Percentiles rank a stretch among this genome's conserved stretches.
Conservation (phyloP, 2,329 filamentous ascomycete species). For the Taxawa tesnikishii region DNA sequence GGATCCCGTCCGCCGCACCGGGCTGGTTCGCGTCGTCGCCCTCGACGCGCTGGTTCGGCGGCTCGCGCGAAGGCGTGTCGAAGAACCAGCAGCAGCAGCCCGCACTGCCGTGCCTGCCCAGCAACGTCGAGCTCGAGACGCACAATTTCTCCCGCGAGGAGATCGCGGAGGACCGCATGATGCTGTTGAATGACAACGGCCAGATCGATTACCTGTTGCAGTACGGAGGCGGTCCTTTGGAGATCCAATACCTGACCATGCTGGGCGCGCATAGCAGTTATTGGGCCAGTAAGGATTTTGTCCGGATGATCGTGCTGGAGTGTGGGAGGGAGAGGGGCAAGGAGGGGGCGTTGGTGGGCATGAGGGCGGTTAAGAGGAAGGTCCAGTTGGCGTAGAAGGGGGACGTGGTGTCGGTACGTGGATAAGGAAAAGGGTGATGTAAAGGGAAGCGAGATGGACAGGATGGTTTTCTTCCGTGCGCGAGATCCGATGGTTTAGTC, state of each 20-base stretch:
- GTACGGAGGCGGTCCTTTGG: conserved; percentile 73
- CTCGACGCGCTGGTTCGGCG: conserved; percentile 7
- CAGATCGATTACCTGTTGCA: conserved; percentile 86
- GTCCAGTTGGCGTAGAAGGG: conserved; percentile 5
- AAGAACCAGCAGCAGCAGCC: conserved; percentile 20
- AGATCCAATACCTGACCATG: conserved; percentile 97
- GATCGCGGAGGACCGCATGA: conserved; percentile 78
- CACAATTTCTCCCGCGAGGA: conserved; percentile 92
- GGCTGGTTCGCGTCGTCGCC: conserved; percentile 27
- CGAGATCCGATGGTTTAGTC: too few relatives aligned
- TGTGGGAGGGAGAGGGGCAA: conserved; percentile 64
- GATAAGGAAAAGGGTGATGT: too few relatives aligned
- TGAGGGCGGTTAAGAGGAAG: conserved; percentile 44
- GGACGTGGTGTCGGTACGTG: too few relatives aligned
- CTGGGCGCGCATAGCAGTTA: conserved; percentile 89
- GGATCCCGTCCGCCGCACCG: conserved; percentile 61
- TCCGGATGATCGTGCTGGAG: conserved; percentile 81
- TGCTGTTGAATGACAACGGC: conserved; percentile 85
- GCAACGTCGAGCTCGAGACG: conserved; percentile 74
- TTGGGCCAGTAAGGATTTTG: conserved; percentile 78
- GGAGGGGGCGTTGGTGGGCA: conserved; percentile 38
- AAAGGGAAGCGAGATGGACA: too few relatives aligned
- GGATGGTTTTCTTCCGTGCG: too few relatives aligned
- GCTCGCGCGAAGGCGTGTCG: conserved; percentile 14
- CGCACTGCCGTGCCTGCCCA: conserved; percentile 27